Evolutionary conservation across 2,329 filamentous ascomycete genomes (phyloP), one percentile per base, ranked within the genome.

Genomic region (Sporothrix protearum): DNA sequence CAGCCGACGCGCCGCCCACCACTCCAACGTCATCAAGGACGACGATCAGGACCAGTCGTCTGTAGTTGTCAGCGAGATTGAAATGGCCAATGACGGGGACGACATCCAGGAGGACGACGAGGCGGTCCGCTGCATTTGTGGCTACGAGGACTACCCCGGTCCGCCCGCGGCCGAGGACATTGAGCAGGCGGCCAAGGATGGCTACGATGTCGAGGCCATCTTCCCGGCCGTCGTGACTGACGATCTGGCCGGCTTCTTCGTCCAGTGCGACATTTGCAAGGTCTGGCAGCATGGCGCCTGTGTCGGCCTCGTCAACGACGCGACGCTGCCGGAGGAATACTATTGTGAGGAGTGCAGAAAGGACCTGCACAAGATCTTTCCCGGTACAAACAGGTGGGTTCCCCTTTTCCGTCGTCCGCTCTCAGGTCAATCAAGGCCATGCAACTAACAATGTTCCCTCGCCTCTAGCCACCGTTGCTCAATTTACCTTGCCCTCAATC

Each of bases 211-310:
- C 74, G 85, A 89, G 76, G 81, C 86, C 79, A 82, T 89, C 82
- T 81, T 86, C 80, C 80, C 85, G 80, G 82, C 89, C 82, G 83
- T 89, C 74, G 85, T 93, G 74, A 88, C 90, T 42, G 94, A 97
- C 77, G 95, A 98, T 75, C 87, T 95, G 75, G 96, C 95, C 59
- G 95, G 94, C 69, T 91, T 98, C 81, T 99, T 97, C 82, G 94
- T 99, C 76, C 95, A 98, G 84, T 99, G 96, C 86, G 96, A 98
- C 82, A 86, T 92, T 75, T 99, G 96, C 85, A 96, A 97, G 80
- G 96, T 98, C 74, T 99, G 95, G 96, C 96, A 99, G 80, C 96
- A 99, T 80, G 96, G 96, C 77, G 95, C 94, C 73, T 99, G 96
- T 79, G 95, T 99, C 73, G 95, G 96, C 73, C 97, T 99, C 78